Percentiles rank a stretch among this genome's conserved stretches.
These are phyloP conservation scores for Daldinia decipiens DNA, from an alignment of 495 filamentous ascomycete species.

Conservation along the genomic window DNA sequence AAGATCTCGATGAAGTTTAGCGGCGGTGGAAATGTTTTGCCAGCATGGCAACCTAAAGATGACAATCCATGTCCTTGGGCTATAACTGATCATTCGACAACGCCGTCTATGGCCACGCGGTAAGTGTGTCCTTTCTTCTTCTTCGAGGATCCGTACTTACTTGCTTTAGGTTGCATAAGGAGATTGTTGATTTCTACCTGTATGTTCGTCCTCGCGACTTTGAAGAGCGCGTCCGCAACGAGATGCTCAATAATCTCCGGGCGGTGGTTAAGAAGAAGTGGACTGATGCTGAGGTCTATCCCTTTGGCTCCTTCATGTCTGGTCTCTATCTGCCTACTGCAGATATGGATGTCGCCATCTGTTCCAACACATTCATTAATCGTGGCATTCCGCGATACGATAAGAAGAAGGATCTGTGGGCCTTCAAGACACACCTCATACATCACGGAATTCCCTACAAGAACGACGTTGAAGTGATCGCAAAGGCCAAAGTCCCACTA, in stretches of 20 bases:
- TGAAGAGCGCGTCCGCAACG: slow-evolving; percentile 76
- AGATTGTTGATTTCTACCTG: slow-evolving; percentile 87
- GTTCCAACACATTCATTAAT: slow-evolving; percentile 69
- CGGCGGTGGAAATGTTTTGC: slow-evolving; percentile 60
- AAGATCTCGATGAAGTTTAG: slow-evolving; percentile 58
- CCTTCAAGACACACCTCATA: slow-evolving; percentile 63
- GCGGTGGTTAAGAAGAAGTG: slow-evolving; percentile 62
- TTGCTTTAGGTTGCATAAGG: slow-evolving; percentile 75
- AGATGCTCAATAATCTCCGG: slow-evolving; percentile 72
- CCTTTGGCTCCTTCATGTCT: slow-evolving; percentile 92
- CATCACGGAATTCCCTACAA: slow-evolving; percentile 58
- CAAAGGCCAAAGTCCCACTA: slow-evolving; percentile 86
- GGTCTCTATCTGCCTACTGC: slow-evolving; percentile 90
- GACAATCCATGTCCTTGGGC: slow-evolving; percentile 71
- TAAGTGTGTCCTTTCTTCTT: slow-evolving; percentile 47
- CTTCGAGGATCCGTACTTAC: slow-evolving; percentile 23
- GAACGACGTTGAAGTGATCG: slow-evolving; percentile 70
- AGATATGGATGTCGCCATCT: slow-evolving; percentile 92
- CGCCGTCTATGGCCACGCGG: slow-evolving; percentile 60
- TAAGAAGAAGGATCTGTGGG: slow-evolving; percentile 51
- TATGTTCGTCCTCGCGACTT: slow-evolving; percentile 80
- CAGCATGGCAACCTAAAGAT: slow-evolving; percentile 65
- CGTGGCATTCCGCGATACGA: slow-evolving; percentile 51
- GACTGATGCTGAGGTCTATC: slow-evolving; percentile 66
- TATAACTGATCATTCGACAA: slow-evolving; percentile 58